Conservation (phyloP, 768 basidiomycete genomes). For the Kockovaella imperatae region DNA sequence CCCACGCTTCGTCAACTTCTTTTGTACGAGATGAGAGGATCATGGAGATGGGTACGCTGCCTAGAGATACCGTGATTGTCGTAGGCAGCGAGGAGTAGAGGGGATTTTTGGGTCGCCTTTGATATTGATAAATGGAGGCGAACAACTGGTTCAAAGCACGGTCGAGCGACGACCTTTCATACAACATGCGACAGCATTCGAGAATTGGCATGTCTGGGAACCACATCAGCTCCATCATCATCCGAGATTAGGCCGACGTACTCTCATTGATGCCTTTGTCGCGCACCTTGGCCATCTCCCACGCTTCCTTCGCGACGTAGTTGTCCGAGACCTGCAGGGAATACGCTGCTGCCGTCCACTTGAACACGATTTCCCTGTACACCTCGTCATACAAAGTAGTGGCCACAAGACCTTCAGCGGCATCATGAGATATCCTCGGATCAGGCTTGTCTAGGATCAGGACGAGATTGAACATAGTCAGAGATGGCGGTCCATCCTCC, state of each 20-base stretch:
- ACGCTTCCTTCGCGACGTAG: constrained; percentile 77
- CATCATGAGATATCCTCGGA: constrained; percentile 47
- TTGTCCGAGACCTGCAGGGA: constrained; percentile 80
- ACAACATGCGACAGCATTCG: constrained; percentile 49
- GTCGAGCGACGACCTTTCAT: constrained; percentile 63
- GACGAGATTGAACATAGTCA: constrained; percentile 64
- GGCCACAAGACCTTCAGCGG: constrained; percentile 12
- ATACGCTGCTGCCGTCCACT: constrained; percentile 81
- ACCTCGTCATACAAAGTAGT: constrained; percentile 55
- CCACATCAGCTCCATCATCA: neutral
- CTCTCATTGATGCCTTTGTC: constrained; percentile 55
- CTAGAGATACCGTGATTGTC: constrained; percentile 70
- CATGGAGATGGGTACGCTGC: constrained; percentile 71
- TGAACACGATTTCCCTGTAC: constrained; percentile 82
- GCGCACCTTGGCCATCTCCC: constrained; percentile 59
- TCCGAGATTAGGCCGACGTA: constrained; percentile 13
- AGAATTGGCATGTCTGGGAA: constrained; percentile 37
- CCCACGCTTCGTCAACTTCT: constrained; percentile 32
- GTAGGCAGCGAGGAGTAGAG: constrained; percentile 48
- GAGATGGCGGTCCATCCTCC: constrained; percentile 17
- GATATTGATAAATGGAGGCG: constrained; percentile 60
- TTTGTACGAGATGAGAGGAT: constrained; percentile 75
- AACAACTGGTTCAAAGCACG: constrained; percentile 71
- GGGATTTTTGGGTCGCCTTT: constrained; percentile 23
- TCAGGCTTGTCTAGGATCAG: constrained; percentile 83